Evolutionary conservation across 257 asterid genomes (phyloP).

Genomic region (Catharanthus roseus): DNA sequence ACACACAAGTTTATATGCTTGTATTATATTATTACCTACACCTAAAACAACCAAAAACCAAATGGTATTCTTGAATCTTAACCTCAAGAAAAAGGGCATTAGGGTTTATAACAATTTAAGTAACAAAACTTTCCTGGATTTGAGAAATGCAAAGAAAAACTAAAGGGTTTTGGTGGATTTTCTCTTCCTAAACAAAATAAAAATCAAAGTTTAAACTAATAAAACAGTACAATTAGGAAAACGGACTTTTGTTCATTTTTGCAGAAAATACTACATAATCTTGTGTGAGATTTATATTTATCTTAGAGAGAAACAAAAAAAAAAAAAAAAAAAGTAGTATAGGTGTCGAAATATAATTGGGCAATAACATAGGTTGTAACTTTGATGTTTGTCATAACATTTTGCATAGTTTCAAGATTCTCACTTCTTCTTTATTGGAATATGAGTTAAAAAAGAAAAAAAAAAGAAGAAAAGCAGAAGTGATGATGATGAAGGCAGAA

Average conservation of each 20-base stretch:
- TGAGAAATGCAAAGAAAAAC: neutral
- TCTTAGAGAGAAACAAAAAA: no score
- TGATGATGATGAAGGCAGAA: neutral
- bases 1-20: no score
- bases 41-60: no score
- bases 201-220: neutral
- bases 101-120: no score
- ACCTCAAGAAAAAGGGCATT: neutral
- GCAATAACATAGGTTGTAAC: conserved; percentile 54
- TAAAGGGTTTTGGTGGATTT: neutral
- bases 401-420: conserved; percentile 27
- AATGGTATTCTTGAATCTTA: no score
- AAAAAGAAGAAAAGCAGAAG: no score
- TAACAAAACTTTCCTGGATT: no score
- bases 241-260: neutral
- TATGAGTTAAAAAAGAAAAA: conserved; percentile 18
- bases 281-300: no score
- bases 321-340: no score
- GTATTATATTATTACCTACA: no score
- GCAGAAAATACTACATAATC: neutral
- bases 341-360: conserved; percentile 28
- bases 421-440: conserved; percentile 39
- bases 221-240: conserved; percentile 3
- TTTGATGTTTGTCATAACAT: conserved; percentile 57
- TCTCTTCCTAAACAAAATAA: no score